Percentiles rank a stretch among this genome's conserved stretches.
These are phyloP conservation scores for Gamarada debralockiae DNA, from an alignment of 495 filamentous ascomycete genomes.

Conservation along the genomic window DNA sequence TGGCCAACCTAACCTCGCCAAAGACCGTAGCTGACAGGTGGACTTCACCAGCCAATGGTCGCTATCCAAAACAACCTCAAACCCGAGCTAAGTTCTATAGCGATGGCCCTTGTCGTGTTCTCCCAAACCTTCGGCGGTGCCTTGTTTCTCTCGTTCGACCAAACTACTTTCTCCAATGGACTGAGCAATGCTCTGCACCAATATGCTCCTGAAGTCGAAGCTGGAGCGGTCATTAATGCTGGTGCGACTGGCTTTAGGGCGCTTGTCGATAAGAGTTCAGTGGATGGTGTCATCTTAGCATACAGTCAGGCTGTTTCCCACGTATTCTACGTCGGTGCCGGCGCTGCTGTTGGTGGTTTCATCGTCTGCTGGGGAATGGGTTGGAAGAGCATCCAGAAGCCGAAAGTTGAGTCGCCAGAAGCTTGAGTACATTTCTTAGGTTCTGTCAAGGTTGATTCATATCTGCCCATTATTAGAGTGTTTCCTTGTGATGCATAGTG, in stretches of 20 bases:
- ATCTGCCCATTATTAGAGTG: too few relatives aligned
- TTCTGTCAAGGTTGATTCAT: too few relatives aligned
- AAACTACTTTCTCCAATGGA: slow-evolving; percentile 31
- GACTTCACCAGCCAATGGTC: background rate
- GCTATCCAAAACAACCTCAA: slow-evolving; percentile 7
- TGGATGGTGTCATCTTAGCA: slow-evolving; percentile 15
- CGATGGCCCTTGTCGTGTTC: slow-evolving; percentile 27
- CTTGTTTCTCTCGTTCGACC: slow-evolving; percentile 25
- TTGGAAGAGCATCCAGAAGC: slow-evolving; percentile 1
- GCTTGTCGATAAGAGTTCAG: slow-evolving; percentile 25
- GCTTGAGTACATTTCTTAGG: background rate
- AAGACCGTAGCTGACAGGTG: background rate
- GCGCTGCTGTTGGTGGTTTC: background rate
- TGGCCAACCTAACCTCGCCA: background rate
- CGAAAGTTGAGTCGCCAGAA: background rate
- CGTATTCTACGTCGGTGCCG: background rate
- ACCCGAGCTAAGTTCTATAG: slow-evolving; percentile 22
- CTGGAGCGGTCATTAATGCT: slow-evolving; percentile 24
- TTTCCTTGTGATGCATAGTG: too few relatives aligned
- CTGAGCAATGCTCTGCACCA: slow-evolving; percentile 17
- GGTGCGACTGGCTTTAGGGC: slow-evolving; percentile 32
- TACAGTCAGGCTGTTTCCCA: background rate
- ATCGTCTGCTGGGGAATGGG: background rate
- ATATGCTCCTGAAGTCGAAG: slow-evolving; percentile 27
- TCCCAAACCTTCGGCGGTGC: slow-evolving; percentile 28